Evolutionary conservation across 2,329 filamentous ascomycete species (phyloP), one percentile per base, ranked within the genome.

Genomic region (Ceratocystis albifundus): DNA sequence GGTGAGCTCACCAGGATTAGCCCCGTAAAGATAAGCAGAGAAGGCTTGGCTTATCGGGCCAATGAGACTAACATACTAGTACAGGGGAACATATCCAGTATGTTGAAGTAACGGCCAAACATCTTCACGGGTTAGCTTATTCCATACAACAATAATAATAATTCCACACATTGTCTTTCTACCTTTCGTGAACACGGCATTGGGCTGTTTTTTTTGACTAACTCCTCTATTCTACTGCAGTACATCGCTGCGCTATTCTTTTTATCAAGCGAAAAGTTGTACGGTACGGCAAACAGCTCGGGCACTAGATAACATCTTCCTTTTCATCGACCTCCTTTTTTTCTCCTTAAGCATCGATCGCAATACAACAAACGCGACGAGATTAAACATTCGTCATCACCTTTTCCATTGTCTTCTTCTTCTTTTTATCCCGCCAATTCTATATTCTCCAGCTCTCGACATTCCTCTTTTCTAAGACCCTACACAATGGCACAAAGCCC

Each of bases 401-500:
- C n/a, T 53, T 53, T 20, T 59, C n/a, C n/a, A n/a, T 36, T 2
- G 5, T 3, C 15, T 8, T 32, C 17, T 59, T n/a, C 2, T 12
- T n/a, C n/a, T 59, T 36, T 10, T 2, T 57, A 36, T 36, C 36
- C 15, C 36, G 12, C 12, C 36, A 1, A 1, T 4, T 41, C 36
- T 15, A 15, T 41, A 41, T 41, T 41, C 4, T 41, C 12, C 15
- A 8, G 7, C 17, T 10, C 25, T 36, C 55, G 30, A 59, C 28
- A 36, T 15, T 12, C 15, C 32, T 15, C 41, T 30, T 4, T 6
- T 45, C 15, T 25, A 3, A 12, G 28, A n/a, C 20, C 30, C 36
- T 50, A 48, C 48, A 66, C 61, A 15, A 68, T 68, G 66, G 64
- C 66, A 64, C 66, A 68, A 64, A 68, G 66, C 53, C 64, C 66